Percentiles rank a stretch among this genome's conserved stretches.
Evolutionary conservation across 371 early-diverging fungal genomes (phyloP).

Genomic region (Mycotypha africana): DNA sequence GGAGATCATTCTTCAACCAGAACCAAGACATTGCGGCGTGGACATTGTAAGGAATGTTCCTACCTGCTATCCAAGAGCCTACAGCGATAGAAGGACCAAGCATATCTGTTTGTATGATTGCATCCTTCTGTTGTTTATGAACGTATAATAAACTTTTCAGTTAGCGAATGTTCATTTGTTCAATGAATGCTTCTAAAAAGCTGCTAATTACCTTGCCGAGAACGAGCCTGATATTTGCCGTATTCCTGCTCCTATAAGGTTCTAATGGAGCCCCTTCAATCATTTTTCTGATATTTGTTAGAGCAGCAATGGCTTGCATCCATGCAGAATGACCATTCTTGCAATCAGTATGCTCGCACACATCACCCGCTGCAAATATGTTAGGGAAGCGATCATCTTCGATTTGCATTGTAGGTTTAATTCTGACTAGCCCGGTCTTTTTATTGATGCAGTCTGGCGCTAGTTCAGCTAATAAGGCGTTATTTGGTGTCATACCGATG

Average conservation of each 20-base stretch:
- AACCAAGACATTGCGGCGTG: slow-evolving; percentile 25
- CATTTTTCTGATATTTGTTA: slow-evolving; percentile 23
- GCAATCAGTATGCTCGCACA: slow-evolving; percentile 38
- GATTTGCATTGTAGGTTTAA: slow-evolving; percentile 63
- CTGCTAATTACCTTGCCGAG: slow-evolving; percentile 27
- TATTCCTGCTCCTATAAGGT: slow-evolving; percentile 33
- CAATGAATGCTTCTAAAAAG: neutral
- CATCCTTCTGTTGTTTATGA: no score
- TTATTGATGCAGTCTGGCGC: slow-evolving; percentile 41
- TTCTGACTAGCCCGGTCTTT: slow-evolving; percentile 44
- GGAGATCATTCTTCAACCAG: slow-evolving; percentile 16
- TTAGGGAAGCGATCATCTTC: slow-evolving; percentile 53
- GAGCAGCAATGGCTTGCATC: slow-evolving; percentile 33
- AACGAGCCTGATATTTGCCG: slow-evolving; percentile 29
- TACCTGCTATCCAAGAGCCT: slow-evolving; percentile 37
- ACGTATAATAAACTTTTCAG: no score
- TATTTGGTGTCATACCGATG: slow-evolving; percentile 65
- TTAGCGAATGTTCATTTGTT: no score
- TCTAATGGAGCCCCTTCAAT: slow-evolving; percentile 25
- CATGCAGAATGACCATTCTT: slow-evolving; percentile 51
- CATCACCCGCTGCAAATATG: slow-evolving; percentile 67
- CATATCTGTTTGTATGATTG: slow-evolving; percentile 32
- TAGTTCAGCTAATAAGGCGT: slow-evolving; percentile 33
- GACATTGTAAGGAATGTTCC: slow-evolving; percentile 27
- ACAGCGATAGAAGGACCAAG: slow-evolving; percentile 29